Conservation (phyloP, 1,284 basidiomycete species). For the Ganoderma leucocontextum region DNA sequence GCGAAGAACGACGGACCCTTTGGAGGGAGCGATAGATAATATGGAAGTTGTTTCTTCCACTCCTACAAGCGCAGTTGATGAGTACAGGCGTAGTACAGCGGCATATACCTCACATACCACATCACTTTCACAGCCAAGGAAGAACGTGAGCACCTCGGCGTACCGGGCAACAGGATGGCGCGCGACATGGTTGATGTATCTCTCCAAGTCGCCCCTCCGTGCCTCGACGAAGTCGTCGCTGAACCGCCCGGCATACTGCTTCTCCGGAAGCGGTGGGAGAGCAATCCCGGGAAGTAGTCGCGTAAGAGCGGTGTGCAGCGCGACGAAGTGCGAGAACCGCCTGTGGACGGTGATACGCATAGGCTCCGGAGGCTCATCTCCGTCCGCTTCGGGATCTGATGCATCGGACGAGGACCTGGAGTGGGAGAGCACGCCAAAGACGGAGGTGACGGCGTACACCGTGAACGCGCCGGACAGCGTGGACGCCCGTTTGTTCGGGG, state of each 20-base stretch:
- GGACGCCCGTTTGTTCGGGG: constrained; percentile 75
- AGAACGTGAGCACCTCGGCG: constrained; percentile 83
- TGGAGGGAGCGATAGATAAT: constrained; percentile 64
- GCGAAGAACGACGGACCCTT: constrained; percentile 80
- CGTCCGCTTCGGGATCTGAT: constrained; percentile 33
- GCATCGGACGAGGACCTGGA: constrained; percentile 34
- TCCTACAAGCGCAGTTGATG: constrained; percentile 53
- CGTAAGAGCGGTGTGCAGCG: constrained; percentile 74
- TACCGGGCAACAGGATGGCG: constrained; percentile 84
- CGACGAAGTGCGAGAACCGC: constrained; percentile 86
- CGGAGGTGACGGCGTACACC: constrained; percentile 79
- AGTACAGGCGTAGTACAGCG: background rate
- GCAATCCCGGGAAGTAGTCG: constrained; percentile 77
- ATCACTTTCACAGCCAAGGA: constrained; percentile 79
- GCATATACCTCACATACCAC: constrained; percentile 51
- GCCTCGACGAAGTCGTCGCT: constrained; percentile 85
- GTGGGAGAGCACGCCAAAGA: constrained; percentile 56
- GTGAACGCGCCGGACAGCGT: constrained; percentile 77
- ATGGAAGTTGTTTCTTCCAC: constrained; percentile 72
- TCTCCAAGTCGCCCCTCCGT: constrained; percentile 79
- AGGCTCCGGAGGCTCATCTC: constrained; percentile 45
- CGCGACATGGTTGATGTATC: constrained; percentile 76
- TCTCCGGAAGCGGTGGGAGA: constrained; percentile 83
- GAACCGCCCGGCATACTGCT: constrained; percentile 84
- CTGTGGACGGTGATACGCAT: constrained; percentile 76